phyloP scores from a whole-genome alignment of 306 rosid genomes.

The Malus orientalis region DNA sequence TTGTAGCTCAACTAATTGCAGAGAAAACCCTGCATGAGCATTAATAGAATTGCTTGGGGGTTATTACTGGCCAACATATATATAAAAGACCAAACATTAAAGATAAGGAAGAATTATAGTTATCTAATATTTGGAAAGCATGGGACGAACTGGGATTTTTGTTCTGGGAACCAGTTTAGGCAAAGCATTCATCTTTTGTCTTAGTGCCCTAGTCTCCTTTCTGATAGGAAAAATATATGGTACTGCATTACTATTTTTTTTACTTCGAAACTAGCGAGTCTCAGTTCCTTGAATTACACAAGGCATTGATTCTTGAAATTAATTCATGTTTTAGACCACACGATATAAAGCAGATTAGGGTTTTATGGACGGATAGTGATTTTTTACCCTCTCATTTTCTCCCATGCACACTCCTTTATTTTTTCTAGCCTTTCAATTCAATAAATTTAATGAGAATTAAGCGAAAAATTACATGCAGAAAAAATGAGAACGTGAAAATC shows the following conservation, averaged over 20 bases:
- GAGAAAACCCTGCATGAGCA: background rate
- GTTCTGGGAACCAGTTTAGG: background rate
- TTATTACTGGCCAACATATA: background rate
- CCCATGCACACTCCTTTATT: too few species aligned
- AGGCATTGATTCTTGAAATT: too few species aligned
- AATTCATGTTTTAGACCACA: background rate
- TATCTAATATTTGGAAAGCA: background rate
- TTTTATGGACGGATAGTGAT: background rate
- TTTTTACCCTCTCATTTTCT: too few species aligned
- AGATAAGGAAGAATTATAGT: background rate
- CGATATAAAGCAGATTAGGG: background rate
- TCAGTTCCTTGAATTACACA: background rate
- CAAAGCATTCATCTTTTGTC: background rate
- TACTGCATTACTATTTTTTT: background rate
- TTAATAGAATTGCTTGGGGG: background rate
- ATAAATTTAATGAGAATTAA: too few species aligned
- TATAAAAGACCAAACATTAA: background rate
- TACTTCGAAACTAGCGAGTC: background rate
- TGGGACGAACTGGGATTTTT: background rate
- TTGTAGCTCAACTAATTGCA: background rate
- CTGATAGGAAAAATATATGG: background rate
- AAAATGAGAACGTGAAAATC: too few species aligned
- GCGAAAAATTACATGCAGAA: too few species aligned
- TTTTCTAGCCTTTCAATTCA: too few species aligned
- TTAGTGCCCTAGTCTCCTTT: background rate